Base-by-base conservation (phyloP, 2,329 filamentous ascomycete genomes). In the Phyllosticta capitalensis region DNA sequence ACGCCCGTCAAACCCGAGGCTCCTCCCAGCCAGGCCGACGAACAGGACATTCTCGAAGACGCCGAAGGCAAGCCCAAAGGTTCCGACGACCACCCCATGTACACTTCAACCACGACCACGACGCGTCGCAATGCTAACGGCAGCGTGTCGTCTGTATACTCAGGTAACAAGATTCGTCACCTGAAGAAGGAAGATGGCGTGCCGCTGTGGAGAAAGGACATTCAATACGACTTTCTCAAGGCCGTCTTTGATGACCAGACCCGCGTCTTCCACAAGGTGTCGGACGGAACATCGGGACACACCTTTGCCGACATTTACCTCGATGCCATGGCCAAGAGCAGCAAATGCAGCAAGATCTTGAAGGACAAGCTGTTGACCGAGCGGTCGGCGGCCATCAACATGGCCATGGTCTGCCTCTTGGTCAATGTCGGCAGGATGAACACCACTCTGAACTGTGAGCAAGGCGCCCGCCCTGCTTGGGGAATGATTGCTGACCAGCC, bases 401-500 rank as follows among this genome's bases (percentile, higher is more conserved):
- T 99, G 94, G 94, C 94, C 57, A 99, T 99, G 94, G 92, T 99
- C 61, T 99, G 94, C 74, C 78, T 99, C 64, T 78, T 99, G 67
- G 94, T 99, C 72, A 99, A 99, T 69, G 89, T 99, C 64, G 94
- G 94, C 61, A 83, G 94, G 64, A 99, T 99, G 94, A 99, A 99
- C 74, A 99, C 94, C 1, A 99, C 94, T 0, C 79, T 99, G 54
- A 99, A 99, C 70, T 97, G 92, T 96, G 78, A 70, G 85, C 14
- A 45, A n/a, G 38, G 38, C 38, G 38, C 5, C 6, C 7, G 14
- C 17, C 17, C 7, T 73, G 9, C 53, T 48, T 19, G 19, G 12
- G 30, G 22, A 49, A 57, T 17, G n/a, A 28, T 28, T 61, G 50
- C 63, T 67, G 59, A 70, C 65, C 60, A 64, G 24, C 62, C 56